phyloP scores from a whole-genome alignment of 169 alveolate genomes.

The Plasmodium inui region DNA sequence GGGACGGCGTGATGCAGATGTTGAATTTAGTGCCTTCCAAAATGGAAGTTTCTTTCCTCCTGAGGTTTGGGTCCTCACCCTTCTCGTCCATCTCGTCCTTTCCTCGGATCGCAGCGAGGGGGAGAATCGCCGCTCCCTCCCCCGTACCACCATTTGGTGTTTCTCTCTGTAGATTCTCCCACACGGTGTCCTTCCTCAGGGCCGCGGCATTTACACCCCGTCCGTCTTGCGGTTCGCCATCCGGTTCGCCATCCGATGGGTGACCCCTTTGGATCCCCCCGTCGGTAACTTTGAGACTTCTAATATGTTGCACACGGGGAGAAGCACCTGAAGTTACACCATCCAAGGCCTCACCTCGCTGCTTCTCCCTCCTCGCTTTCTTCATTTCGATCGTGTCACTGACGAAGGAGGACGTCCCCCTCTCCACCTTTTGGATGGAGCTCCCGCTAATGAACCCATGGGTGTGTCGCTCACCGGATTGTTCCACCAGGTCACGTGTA shows the following conservation, averaged over 20 bases:
- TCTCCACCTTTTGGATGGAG: neutral
- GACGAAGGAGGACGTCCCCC: neutral
- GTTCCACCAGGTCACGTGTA: neutral
- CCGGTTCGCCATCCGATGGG: neutral
- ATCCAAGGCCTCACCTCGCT: neutral
- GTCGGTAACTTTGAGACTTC: neutral
- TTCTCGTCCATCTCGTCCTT: neutral
- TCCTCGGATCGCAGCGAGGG: neutral
- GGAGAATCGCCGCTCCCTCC: neutral
- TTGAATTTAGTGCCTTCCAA: conserved; percentile 22
- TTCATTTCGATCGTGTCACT: neutral
- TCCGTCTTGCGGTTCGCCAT: neutral
- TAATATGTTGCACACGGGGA: neutral
- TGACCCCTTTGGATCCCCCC: neutral
- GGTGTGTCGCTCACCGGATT: neutral
- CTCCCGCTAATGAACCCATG: neutral
- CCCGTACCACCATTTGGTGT: neutral
- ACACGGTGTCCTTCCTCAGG: neutral
- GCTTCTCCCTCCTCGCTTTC: neutral
- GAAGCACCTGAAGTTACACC: neutral
- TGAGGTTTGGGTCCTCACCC: neutral
- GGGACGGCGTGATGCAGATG: conserved; percentile 46
- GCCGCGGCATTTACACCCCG: neutral
- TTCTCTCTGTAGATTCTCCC: neutral
- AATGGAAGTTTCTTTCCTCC: neutral